Percentiles rank a stretch among this genome's conserved stretches.
Evolutionary conservation across 805 yeast genomes (phyloP).

Genomic region (Wickerhamomyces pijperi): DNA sequence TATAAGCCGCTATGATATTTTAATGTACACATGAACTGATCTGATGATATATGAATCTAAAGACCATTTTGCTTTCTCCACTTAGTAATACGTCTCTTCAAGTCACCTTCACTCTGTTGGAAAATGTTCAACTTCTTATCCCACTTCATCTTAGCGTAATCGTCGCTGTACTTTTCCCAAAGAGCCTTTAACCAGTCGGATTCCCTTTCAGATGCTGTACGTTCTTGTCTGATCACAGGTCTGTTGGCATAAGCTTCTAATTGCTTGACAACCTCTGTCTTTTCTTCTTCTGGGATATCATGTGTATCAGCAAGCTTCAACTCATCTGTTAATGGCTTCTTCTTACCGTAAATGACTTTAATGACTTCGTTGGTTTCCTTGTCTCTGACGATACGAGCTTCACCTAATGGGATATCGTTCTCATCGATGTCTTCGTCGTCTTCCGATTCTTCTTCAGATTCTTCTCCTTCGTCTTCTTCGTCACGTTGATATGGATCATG

Average conservation of each 20-base stretch:
- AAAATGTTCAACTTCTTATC: constrained; percentile 74
- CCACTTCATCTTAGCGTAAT: constrained; percentile 85
- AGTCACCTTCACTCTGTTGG: constrained; percentile 80
- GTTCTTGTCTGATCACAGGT: constrained; percentile 29
- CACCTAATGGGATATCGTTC: constrained; percentile 60
- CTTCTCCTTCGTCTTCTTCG: constrained; percentile 10
- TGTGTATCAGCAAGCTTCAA: constrained; percentile 22
- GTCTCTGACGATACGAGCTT: constrained; percentile 68
- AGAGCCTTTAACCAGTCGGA: constrained; percentile 55
- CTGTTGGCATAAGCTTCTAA: constrained; percentile 51
- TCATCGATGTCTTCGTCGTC: constrained; percentile 26
- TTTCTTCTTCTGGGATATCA: constrained; percentile 16
- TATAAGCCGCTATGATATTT: too few relatives aligned
- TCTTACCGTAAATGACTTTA: constrained; percentile 62
- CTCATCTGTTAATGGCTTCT: constrained; percentile 26
- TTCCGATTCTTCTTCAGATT: constrained; percentile 7
- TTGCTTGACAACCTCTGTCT: constrained; percentile 54
- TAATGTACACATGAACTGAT: too few relatives aligned
- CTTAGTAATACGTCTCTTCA: constrained; percentile 56
- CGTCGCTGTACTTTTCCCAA: constrained; percentile 74
- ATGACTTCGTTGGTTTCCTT: constrained; percentile 49
- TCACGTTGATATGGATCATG: constrained; percentile 3
- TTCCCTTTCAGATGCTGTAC: constrained; percentile 63
- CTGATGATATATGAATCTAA: constrained; percentile 1
- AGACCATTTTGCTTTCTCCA: constrained; percentile 48